Evolutionary conservation across 345 rosid species (phyloP).

Genomic region (Abelmoschus esculentus): DNA sequence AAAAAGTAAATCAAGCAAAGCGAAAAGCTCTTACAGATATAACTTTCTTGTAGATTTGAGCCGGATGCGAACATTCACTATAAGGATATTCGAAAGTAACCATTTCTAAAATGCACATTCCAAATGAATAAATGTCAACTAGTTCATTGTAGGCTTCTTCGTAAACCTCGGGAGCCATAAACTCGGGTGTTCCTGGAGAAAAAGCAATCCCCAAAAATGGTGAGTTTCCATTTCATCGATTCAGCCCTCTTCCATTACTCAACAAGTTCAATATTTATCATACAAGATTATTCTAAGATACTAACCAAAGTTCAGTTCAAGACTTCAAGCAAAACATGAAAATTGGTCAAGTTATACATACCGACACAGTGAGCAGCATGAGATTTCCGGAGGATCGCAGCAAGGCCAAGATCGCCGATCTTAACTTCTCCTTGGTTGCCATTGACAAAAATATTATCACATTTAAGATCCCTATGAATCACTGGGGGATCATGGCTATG

Average conservation of each 20-base stretch:
- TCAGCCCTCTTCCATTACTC: conserved; percentile 51
- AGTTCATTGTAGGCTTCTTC: conserved; percentile 94
- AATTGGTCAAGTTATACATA: conserved; percentile 21
- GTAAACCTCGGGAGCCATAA: conserved; percentile 99
- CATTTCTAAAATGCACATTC: conserved; percentile 98
- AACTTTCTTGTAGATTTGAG: conserved; percentile 99
- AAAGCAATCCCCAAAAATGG: conserved; percentile 7
- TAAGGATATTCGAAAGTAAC: conserved; percentile 96
- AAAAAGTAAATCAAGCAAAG: background rate
- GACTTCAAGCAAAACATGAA: background rate
- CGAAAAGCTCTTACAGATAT: conserved; percentile 55
- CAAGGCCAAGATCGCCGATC: conserved; percentile 97
- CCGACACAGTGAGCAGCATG: conserved; percentile 95
- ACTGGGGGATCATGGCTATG: conserved; percentile 87
- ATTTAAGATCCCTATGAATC: conserved; percentile 94
- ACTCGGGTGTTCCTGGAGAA: conserved; percentile 89
- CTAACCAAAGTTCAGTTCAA: background rate
- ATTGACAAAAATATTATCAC: conserved; percentile 87
- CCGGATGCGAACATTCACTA: conserved; percentile 88
- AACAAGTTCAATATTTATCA: conserved; percentile 34
- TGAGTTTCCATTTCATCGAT: conserved; percentile 65
- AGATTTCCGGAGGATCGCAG: conserved; percentile 75
- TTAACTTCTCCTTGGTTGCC: conserved; percentile 97
- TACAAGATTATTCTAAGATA: conserved; percentile 4
- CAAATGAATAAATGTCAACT: conserved; percentile 93